Evolutionary conservation across 768 basidiomycete genomes (phyloP).

Genomic region (Infundibulicybe gibba): DNA sequence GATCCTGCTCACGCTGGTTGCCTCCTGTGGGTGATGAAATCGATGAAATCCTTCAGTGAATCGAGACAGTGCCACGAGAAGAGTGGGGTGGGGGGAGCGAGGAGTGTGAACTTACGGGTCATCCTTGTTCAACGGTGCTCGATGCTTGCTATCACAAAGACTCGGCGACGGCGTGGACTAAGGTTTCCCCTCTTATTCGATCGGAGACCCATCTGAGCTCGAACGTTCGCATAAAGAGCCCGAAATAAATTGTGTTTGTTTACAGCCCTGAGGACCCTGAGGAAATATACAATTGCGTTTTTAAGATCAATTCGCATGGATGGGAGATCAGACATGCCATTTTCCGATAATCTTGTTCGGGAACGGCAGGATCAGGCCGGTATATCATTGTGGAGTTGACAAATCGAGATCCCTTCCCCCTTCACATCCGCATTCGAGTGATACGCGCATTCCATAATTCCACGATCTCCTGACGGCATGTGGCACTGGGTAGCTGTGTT

Average conservation of each 20-base stretch:
- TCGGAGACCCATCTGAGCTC: conserved; percentile 19
- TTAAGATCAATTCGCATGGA: neutral
- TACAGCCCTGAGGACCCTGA: no score
- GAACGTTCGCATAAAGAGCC: conserved; percentile 5
- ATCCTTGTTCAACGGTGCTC: conserved; percentile 22
- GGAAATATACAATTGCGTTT: no score
- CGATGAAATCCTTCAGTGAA: conserved; percentile 15
- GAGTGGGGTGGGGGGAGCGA: conserved; percentile 4
- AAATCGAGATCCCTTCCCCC: conserved; percentile 9
- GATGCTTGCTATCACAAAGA: neutral
- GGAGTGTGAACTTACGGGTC: conserved; percentile 46
- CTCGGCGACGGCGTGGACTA: neutral
- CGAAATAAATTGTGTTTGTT: neutral
- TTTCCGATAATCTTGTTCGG: no score
- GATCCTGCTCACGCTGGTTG: conserved; percentile 78
- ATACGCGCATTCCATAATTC: conserved; percentile 1
- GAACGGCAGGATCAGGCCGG: conserved; percentile 9
- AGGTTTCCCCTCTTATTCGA: conserved; percentile 5
- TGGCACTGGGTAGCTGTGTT: conserved; percentile 30
- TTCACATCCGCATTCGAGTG: no score
- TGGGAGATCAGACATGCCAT: neutral
- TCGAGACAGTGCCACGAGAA: conserved; percentile 10
- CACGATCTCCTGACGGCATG: conserved; percentile 17
- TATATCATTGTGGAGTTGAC: conserved; percentile 2
- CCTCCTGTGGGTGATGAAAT: conserved; percentile 50